Evolutionary conservation across 2,329 filamentous ascomycete genomes (phyloP), one percentile per base, ranked within the genome.

Genomic region (Rhinocladiella similis): DNA sequence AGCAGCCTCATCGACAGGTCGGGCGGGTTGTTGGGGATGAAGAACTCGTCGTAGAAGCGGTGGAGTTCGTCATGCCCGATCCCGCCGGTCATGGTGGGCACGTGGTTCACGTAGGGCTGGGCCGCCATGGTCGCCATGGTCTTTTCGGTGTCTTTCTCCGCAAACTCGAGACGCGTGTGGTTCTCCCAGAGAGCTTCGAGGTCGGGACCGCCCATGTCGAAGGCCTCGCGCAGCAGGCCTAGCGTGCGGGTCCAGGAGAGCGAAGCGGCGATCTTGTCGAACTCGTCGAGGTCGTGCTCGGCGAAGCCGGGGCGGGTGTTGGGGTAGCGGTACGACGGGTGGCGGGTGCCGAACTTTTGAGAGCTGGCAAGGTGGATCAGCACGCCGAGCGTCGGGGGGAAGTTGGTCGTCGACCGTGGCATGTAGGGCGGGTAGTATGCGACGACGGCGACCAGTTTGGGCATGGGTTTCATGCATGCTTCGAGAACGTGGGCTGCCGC

Each of bases 181-280:
- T 67, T 61, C 33, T 74, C 72, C 73, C 73, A 75, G 5, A 75
- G 61, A 2, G 60, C 66, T 57, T 76, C 74, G 16, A 75, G 66
- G 53, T 72, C 72, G 16, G 47, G 49, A 3, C 63, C 59, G 3
- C 69, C 67, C 16, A 72, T 68, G 48, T 69, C 70, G 66, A 91
- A 89, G 0, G 83, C 87, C 57, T 78, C 80, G 39, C 85, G 77
- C 35, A 89, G 75, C 0, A 77, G 72, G 1, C 76, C 76, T 55
- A 92, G 66, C 35, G 83, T 86, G 6, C 89, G 78, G n/a, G 80
- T 83, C 80, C 86, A 91, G 0, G 88, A 87, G 18, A 91, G 66
- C n/a, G 81, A 80, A 1, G 86, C 82, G 0, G 81, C 80, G 2
- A 88, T 75, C 9, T 79, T 75, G 61, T 90, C 81, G 64, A 84